Evolutionary conservation across 176 grass and related monocot species (phyloP).

Genomic region (maize (Zea mays)): DNA sequence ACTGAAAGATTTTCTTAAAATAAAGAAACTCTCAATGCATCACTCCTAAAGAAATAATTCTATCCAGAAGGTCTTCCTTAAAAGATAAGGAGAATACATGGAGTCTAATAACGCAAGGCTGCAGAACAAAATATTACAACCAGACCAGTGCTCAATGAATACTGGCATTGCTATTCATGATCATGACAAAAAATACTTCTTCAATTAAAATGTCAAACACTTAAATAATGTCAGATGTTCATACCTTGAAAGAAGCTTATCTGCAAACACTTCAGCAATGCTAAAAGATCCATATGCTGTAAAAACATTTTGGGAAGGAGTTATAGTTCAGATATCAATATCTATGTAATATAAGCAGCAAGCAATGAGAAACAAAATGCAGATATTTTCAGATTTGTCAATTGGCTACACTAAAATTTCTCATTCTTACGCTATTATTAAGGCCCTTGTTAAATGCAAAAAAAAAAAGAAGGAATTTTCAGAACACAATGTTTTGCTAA

Average conservation of each 20-base stretch:
- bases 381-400: neutral
- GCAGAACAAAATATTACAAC: neutral
- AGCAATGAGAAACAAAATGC: neutral
- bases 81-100: slow-evolving; percentile 1
- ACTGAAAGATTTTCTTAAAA: neutral
- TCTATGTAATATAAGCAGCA: neutral
- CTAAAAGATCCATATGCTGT: slow-evolving; percentile 96
- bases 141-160: neutral
- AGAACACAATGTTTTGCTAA: neutral
- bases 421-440: neutral
- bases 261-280: slow-evolving; percentile 68
- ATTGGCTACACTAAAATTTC: neutral
- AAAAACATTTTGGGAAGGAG: slow-evolving; percentile 23
- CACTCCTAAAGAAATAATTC: neutral
- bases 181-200: slow-evolving; percentile 4
- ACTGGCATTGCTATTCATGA: slow-evolving; percentile 13
- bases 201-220: slow-evolving; percentile 22
- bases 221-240: neutral
- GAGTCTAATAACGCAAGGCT: slow-evolving; percentile 22
- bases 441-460: neutral
- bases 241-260: slow-evolving; percentile 86
- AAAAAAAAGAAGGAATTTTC: neutral
- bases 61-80: slow-evolving; percentile 1
- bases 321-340: neutral
- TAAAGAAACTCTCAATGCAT: neutral